A percentile compares a stretch with the other conserved stretches of the same genome.
These are phyloP conservation scores for Podospora pseudopauciseta DNA, from an alignment of 495 filamentous ascomycete species.

Conservation along the genomic window DNA sequence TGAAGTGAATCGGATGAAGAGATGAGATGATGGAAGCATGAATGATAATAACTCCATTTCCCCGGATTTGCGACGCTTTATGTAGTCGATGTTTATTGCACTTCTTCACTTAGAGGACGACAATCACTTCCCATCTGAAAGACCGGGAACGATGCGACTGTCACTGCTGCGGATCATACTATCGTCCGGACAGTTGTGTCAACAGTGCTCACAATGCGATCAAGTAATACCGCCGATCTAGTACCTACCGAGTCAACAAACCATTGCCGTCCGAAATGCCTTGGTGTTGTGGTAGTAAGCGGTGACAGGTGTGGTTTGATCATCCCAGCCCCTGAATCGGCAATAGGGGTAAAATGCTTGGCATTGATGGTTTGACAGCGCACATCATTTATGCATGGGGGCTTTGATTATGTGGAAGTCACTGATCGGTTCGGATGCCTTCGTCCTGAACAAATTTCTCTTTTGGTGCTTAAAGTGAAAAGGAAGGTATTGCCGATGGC, in stretches of 20 bases:
- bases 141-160: neutral
- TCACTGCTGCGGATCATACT: neutral
- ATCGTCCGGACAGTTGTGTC: neutral
- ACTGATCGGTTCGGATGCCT: neutral
- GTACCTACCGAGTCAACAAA: neutral
- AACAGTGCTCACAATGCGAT: neutral
- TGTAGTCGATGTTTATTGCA: neutral
- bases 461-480: neutral
- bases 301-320: constrained; percentile 4
- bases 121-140: neutral
- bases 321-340: neutral
- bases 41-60: constrained; percentile 16
- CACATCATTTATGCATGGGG: neutral
- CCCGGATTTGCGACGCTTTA: neutral
- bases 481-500: constrained; percentile 1
- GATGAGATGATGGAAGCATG: constrained; percentile 10
- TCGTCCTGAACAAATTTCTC: neutral
- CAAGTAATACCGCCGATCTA: neutral
- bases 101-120: neutral
- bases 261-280: neutral
- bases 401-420: neutral
- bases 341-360: neutral
- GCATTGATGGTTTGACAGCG: neutral
- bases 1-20: constrained; percentile 1
- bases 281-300: neutral